A percentile compares a stretch with the other conserved stretches of the same genome.
These are phyloP conservation scores for Sphagnurus paluster DNA, from an alignment of 1,284 basidiomycete species.

Conservation along the genomic window DNA sequence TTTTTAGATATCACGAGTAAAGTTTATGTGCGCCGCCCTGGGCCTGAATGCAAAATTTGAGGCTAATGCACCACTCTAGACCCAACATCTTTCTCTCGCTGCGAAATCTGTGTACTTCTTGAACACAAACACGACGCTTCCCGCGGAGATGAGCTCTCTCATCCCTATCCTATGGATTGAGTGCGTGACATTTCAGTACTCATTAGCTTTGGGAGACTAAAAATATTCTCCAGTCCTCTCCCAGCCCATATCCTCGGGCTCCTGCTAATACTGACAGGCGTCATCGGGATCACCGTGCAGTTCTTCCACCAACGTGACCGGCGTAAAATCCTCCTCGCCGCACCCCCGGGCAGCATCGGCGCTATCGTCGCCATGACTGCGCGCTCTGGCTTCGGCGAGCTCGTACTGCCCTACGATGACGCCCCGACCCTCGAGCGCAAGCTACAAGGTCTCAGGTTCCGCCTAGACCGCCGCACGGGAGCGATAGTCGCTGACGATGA, in stretches of 20 bases:
- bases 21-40: conserved; percentile 49
- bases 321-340: conserved; percentile 50
- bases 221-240: conserved; percentile 38
- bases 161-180: conserved; percentile 53
- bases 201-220: not conserved
- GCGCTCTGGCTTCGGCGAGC: conserved; percentile 61
- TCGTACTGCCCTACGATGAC: conserved; percentile 61
- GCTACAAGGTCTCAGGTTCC: conserved; percentile 53
- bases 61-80: conserved; percentile 39
- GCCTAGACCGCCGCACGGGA: conserved; percentile 58
- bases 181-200: conserved; percentile 35
- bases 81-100: conserved; percentile 52
- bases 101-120: conserved; percentile 61
- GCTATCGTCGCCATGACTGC: conserved; percentile 54
- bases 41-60: conserved; percentile 1
- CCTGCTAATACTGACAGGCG: conserved; percentile 46
- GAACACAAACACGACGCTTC: conserved; percentile 31
- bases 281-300: conserved; percentile 46
- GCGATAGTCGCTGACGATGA: conserved; percentile 58
- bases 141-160: conserved; percentile 38
- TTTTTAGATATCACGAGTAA: conserved; percentile 49
- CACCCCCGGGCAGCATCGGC: conserved; percentile 61
- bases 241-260: conserved; percentile 49
- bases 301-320: conserved; percentile 46
- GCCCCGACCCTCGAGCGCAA: conserved; percentile 43